A percentile compares a stretch with the other conserved stretches of the same genome.
Conservation (phyloP, 208 protist genomes). For the Acanthamoeba castellanii region DNA sequence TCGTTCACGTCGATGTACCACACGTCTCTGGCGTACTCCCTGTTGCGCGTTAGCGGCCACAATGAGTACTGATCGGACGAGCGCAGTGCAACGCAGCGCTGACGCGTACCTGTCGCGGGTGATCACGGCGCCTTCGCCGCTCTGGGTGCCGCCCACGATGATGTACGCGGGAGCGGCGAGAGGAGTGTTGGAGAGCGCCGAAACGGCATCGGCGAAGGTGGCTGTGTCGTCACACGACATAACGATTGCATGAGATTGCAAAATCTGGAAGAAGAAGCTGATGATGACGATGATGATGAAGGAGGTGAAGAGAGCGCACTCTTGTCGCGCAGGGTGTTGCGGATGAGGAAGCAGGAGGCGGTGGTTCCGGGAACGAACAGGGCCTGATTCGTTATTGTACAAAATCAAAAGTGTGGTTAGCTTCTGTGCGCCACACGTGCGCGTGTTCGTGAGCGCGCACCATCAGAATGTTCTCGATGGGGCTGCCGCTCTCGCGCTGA, state of each 20-base stretch:
- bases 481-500: conserved; percentile 16
- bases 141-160: conserved; percentile 39
- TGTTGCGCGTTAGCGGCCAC: background rate
- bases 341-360: conserved; percentile 39
- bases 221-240: background rate
- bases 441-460: background rate
- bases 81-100: too few relatives aligned
- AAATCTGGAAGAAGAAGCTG: too few relatives aligned
- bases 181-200: background rate
- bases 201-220: conserved; percentile 12
- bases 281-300: too few relatives aligned
- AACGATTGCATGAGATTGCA: background rate
- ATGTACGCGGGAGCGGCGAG: conserved; percentile 49
- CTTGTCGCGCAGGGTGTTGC: background rate
- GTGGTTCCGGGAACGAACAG: conserved; percentile 43
- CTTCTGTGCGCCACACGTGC: background rate
- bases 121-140: conserved; percentile 32
- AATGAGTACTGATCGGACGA: background rate
- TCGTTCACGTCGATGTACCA: conserved; percentile 45
- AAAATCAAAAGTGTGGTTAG: background rate
- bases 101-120: background rate
- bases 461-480: conserved; percentile 7
- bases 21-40: background rate
- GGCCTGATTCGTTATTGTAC: background rate
- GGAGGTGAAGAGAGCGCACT: background rate